phyloP scores from a whole-genome alignment of 768 basidiomycete genomes.

The Tylopilus rubrobrunneus region DNA sequence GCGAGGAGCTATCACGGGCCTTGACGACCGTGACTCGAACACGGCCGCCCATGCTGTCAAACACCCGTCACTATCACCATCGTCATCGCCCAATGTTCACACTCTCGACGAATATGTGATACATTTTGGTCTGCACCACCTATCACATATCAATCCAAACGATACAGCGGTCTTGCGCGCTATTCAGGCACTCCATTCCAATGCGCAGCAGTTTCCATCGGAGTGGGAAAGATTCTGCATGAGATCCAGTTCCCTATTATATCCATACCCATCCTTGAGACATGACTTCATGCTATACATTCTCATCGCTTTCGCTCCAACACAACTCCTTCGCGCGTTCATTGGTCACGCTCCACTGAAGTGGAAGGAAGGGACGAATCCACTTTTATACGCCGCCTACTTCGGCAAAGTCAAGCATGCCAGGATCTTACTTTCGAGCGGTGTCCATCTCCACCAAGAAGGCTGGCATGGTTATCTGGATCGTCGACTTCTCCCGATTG shows the following conservation, averaged over 20 bases:
- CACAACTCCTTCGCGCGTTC: background rate
- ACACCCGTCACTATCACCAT: background rate
- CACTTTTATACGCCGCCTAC: constrained; percentile 8
- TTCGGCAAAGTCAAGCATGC: constrained; percentile 1
- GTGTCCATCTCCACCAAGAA: background rate
- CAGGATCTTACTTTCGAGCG: background rate
- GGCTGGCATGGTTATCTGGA: background rate
- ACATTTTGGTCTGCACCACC: background rate
- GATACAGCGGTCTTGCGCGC: background rate
- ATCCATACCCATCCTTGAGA: background rate
- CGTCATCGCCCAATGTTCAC: background rate
- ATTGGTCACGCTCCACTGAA: background rate
- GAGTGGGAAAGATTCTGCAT: background rate
- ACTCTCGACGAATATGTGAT: background rate
- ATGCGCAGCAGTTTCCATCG: background rate
- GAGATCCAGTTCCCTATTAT: background rate
- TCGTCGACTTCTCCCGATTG: background rate
- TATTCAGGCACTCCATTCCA: background rate
- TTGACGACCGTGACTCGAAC: background rate
- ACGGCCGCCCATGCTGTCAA: background rate
- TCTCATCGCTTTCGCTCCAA: background rate
- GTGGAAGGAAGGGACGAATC: constrained; percentile 1
- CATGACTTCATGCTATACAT: background rate
- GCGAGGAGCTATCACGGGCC: too few species aligned
- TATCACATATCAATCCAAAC: background rate